Conservation (phyloP, 805 yeast genomes). For the Candida bentonensis region DNA sequence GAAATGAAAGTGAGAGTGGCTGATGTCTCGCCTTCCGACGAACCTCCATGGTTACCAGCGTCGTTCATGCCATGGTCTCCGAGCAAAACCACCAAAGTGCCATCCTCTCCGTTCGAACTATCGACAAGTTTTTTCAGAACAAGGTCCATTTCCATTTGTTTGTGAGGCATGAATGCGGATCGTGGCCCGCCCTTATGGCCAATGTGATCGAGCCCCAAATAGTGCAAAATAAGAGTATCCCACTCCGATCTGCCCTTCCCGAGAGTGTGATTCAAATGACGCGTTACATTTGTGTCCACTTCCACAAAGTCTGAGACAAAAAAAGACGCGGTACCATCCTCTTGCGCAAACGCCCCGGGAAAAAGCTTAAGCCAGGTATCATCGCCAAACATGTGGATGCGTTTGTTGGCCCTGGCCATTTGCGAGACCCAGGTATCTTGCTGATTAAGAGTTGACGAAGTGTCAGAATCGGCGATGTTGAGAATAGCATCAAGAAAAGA, state of each 20-base stretch:
- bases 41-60: conserved; percentile 93
- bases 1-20: conserved; percentile 67
- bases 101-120: conserved; percentile 21
- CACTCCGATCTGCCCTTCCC: conserved; percentile 31
- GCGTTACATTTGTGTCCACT: conserved; percentile 84
- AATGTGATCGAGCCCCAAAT: conserved; percentile 89
- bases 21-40: conserved; percentile 82
- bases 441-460: conserved; percentile 46
- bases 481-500: conserved; percentile 87
- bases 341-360: conserved; percentile 48
- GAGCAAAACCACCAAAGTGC: conserved; percentile 56
- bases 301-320: conserved; percentile 91
- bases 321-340: conserved; percentile 86
- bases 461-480: conserved; percentile 85
- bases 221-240: conserved; percentile 84
- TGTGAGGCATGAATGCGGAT: conserved; percentile 65
- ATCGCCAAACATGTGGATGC: conserved; percentile 82
- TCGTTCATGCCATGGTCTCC: conserved; percentile 98
- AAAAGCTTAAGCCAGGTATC: conserved; percentile 94
- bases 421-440: conserved; percentile 88
- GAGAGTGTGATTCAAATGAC: conserved; percentile 61
- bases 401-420: conserved; percentile 28
- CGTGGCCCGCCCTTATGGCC: conserved; percentile 95
- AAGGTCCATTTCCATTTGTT: conserved; percentile 76
- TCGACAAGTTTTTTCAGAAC: conserved; percentile 42